These are phyloP conservation scores for Phytophthora ramorum DNA, from an alignment of 352 stramenopile genomes.

Conservation along the genomic window DNA sequence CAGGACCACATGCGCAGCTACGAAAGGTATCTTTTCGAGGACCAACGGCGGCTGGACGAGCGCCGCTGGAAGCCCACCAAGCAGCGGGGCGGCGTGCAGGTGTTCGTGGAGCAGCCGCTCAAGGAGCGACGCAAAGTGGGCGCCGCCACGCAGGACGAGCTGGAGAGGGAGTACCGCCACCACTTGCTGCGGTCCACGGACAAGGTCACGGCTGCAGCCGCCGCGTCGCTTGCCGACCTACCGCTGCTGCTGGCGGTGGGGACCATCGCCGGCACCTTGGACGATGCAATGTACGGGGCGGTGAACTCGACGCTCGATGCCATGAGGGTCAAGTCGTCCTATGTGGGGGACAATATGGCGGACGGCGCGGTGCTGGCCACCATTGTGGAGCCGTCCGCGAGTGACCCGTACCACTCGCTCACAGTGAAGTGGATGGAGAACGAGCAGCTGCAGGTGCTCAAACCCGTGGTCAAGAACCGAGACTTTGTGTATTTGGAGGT, in stretches of 20 bases:
- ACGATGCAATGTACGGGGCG: constrained; percentile 54
- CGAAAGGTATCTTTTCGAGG: constrained; percentile 35
- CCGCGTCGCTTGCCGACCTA: constrained; percentile 33
- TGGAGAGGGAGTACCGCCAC: constrained; percentile 29
- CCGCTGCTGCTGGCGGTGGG: constrained; percentile 39
- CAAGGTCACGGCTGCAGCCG: constrained; percentile 26
- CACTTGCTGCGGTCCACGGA: constrained; percentile 19
- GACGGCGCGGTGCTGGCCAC: constrained; percentile 55
- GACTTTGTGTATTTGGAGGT: constrained; percentile 68
- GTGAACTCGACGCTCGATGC: constrained; percentile 38
- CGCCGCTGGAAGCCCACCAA: constrained; percentile 37
- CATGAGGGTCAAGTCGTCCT: constrained; percentile 49
- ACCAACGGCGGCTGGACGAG: constrained; percentile 37
- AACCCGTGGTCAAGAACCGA: constrained; percentile 50
- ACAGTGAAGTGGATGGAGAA: constrained; percentile 53
- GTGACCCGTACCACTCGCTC: constrained; percentile 52
- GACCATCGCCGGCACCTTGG: constrained; percentile 37
- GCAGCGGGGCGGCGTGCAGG: constrained; percentile 29
- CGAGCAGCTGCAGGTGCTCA: constrained; percentile 26
- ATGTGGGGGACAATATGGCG: constrained; percentile 50
- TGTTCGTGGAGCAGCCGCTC: constrained; percentile 36
- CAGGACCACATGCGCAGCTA: constrained; percentile 36
- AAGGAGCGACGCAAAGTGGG: constrained; percentile 31
- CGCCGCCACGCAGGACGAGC: constrained; percentile 25
- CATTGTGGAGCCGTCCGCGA: constrained; percentile 47